A percentile compares a stretch with the other conserved stretches of the same genome.
Conservation (phyloP, 2,329 filamentous ascomycete species). For the Botrytis fabae region DNA sequence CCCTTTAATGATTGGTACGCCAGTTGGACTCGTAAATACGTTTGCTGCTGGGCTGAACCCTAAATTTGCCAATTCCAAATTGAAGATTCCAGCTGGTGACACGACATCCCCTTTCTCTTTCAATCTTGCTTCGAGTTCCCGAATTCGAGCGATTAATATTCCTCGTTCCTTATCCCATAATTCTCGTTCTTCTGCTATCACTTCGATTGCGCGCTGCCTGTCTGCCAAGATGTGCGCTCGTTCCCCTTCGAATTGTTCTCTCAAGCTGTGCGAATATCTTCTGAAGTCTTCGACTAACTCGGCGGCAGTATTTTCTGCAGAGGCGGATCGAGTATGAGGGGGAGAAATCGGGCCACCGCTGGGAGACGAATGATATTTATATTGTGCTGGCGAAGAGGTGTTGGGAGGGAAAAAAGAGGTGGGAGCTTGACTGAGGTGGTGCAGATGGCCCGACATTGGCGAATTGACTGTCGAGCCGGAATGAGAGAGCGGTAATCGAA, state of each 20-base stretch:
- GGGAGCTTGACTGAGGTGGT: neutral
- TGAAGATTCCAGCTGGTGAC: conserved; percentile 11
- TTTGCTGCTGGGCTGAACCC: neutral
- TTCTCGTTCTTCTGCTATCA: conserved; percentile 40
- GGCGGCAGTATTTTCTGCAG: conserved; percentile 34
- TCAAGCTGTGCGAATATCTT: conserved; percentile 37
- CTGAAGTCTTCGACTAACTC: conserved; percentile 40
- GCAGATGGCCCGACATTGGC: conserved; percentile 27
- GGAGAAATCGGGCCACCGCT: conserved; percentile 35
- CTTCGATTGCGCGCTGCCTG: conserved; percentile 36
- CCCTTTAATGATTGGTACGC: neutral
- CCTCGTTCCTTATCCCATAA: conserved; percentile 41
- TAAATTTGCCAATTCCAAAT: conserved; percentile 14
- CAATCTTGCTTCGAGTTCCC: conserved; percentile 35
- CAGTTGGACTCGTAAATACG: conserved; percentile 6
- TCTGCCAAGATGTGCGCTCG: conserved; percentile 40
- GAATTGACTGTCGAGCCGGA: conserved; percentile 22
- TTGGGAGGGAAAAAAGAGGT: conserved; percentile 3
- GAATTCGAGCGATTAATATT: conserved; percentile 34
- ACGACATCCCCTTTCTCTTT: conserved; percentile 16
- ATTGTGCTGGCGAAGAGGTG: conserved; percentile 13
- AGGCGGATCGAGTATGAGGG: conserved; percentile 38
- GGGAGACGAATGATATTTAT: conserved; percentile 23
- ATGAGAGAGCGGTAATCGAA: conserved; percentile 22
- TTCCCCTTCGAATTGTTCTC: conserved; percentile 39